Evolutionary conservation across 306 rosid genomes (phyloP).

Genomic region (Vigna reflexopilosa): DNA sequence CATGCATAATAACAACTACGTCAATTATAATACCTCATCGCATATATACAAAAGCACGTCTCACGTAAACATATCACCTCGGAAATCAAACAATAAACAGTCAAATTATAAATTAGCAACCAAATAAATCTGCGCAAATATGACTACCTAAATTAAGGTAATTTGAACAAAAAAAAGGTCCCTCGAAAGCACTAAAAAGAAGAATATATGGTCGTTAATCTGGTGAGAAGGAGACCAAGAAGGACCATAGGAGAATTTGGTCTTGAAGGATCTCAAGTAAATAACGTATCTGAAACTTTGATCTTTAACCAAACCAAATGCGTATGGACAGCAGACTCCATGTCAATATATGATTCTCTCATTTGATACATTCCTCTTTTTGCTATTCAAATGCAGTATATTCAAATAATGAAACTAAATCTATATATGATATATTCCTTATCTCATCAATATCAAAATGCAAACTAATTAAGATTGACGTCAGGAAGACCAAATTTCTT

Average conservation of each 20-base stretch:
- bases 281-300: no score
- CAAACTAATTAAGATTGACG: slow-evolving; percentile 25
- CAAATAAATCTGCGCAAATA: background rate
- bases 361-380: background rate
- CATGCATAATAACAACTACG: slow-evolving; percentile 45
- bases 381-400: background rate
- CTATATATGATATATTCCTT: background rate
- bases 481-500: background rate
- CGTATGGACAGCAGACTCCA: no score
- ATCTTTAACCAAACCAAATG: no score
- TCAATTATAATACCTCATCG: slow-evolving; percentile 31
- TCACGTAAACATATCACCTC: background rate
- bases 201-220: no score
- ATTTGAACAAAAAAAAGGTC: background rate
- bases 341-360: no score
- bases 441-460: slow-evolving; percentile 31
- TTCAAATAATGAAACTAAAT: background rate
- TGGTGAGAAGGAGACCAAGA: no score
- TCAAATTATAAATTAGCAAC: slow-evolving; percentile 4
- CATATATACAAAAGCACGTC: slow-evolving; percentile 19
- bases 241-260: no score
- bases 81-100: background rate
- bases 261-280: no score
- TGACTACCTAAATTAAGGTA: no score
- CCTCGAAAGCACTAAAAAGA: no score